These are phyloP conservation scores for Mycena pura DNA, from an alignment of 768 basidiomycete genomes.

Conservation along the genomic window DNA sequence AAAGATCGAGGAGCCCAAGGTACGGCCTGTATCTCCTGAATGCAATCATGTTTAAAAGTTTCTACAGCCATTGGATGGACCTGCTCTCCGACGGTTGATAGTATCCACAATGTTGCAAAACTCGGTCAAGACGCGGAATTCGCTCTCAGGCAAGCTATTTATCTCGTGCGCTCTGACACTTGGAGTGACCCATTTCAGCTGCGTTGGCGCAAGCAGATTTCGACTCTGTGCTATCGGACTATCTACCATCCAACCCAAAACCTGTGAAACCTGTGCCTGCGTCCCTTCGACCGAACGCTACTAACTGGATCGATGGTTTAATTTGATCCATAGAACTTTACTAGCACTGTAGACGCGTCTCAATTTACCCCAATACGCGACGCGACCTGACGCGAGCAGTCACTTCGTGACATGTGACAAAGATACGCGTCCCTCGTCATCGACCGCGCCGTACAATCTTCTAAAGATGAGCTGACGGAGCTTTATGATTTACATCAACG, in stretches of 20 bases:
- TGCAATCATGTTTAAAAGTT: background rate
- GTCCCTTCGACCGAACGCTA: slow-evolving; percentile 29
- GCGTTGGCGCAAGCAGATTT: slow-evolving; percentile 59
- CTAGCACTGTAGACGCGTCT: too few species aligned
- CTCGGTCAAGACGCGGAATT: slow-evolving; percentile 56
- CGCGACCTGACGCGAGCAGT: too few species aligned
- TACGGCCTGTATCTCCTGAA: slow-evolving; percentile 27
- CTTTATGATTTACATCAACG: slow-evolving; percentile 49
- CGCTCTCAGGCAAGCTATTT: slow-evolving; percentile 45
- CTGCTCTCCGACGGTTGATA: slow-evolving; percentile 69
- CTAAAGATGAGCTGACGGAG: slow-evolving; percentile 36
- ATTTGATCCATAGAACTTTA: slow-evolving; percentile 8
- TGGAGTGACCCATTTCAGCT: slow-evolving; percentile 36
- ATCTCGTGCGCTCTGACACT: background rate
- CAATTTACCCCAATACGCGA: too few species aligned
- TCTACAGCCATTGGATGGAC: slow-evolving; percentile 63
- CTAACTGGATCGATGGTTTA: slow-evolving; percentile 26
- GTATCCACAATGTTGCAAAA: slow-evolving; percentile 64
- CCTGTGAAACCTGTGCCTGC: slow-evolving; percentile 20
- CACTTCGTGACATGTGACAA: too few species aligned
- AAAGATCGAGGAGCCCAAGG: slow-evolving; percentile 49
- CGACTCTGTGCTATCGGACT: slow-evolving; percentile 78
- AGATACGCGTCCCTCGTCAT: slow-evolving; percentile 43
- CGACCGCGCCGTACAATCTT: slow-evolving; percentile 43
- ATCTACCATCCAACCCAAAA: slow-evolving; percentile 53